phyloP scores from a whole-genome alignment of 257 asterid genomes.

The Solanum arcanum region DNA sequence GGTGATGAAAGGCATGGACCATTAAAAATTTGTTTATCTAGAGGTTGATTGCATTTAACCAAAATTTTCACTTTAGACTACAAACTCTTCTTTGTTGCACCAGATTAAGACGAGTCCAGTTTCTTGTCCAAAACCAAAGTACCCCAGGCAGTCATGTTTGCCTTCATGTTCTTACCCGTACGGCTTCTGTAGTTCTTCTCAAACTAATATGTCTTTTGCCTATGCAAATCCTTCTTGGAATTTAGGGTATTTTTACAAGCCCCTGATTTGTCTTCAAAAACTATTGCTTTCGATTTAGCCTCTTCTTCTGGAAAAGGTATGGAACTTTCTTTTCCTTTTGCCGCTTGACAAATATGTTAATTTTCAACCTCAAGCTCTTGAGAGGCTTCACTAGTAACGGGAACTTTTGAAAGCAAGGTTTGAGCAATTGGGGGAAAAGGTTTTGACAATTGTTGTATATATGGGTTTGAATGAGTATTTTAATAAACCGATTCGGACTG shows the following conservation, averaged over 20 bases:
- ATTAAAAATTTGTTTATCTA: constrained; percentile 11
- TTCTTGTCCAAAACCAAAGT: constrained; percentile 57
- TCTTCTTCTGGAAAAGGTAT: constrained; percentile 19
- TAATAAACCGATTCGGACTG: constrained; percentile 10
- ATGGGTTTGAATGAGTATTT: constrained; percentile 9
- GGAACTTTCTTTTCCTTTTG: constrained; percentile 1
- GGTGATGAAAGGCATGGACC: constrained; percentile 2
- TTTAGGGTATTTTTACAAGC: constrained; percentile 25
- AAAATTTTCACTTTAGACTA: constrained; percentile 20
- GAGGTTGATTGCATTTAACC: constrained; percentile 10
- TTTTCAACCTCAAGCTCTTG: constrained; percentile 3
- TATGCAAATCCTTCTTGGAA: constrained; percentile 47
- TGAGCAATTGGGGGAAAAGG: constrained; percentile 1
- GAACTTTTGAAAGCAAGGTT: constrained; percentile 15
- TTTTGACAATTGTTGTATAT: constrained; percentile 9
- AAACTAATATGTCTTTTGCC: constrained; percentile 47
- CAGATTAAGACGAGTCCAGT: constrained; percentile 29
- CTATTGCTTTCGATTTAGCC: constrained; percentile 18
- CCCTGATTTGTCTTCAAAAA: constrained; percentile 31
- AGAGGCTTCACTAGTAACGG: constrained; percentile 5
- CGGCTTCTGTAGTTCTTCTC: constrained; percentile 51
- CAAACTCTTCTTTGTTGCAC: constrained; percentile 20
- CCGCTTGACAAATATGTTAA: constrained; percentile 6
- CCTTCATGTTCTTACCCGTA: constrained; percentile 51
- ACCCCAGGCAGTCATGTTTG: constrained; percentile 59